These are phyloP conservation scores for Tetrastigma voinierianum DNA, from an alignment of 164 flowering plant genomes.

Conservation along the genomic window DNA sequence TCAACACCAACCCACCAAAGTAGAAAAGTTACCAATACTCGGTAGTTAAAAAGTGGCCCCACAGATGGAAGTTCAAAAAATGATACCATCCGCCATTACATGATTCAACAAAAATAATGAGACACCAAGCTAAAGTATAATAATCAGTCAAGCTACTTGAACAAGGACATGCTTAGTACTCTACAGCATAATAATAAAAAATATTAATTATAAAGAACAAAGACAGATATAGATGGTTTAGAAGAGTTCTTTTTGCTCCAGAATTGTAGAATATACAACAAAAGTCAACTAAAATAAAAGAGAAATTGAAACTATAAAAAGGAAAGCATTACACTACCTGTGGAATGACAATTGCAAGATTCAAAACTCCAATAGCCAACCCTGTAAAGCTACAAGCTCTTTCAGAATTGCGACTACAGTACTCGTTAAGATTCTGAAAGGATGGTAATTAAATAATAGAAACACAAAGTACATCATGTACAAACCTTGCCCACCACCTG, in stretches of 20 bases:
- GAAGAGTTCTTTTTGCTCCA: too few species aligned
- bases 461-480: constrained; percentile 1
- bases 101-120: background rate
- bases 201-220: too few species aligned
- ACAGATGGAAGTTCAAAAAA: background rate
- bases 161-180: too few species aligned
- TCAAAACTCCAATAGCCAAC: constrained; percentile 89
- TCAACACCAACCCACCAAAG: too few species aligned
- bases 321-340: constrained; percentile 50
- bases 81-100: background rate
- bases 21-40: too few species aligned
- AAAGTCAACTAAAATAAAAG: background rate
- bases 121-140: background rate
- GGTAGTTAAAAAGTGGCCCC: too few species aligned
- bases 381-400: constrained; percentile 44
- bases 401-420: constrained; percentile 8
- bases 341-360: constrained; percentile 91
- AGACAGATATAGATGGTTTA: too few species aligned
- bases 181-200: too few species aligned
- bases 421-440: background rate
- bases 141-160: background rate
- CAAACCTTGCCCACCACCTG: constrained; percentile 98
- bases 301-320: background rate
- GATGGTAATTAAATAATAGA: constrained; percentile 7
- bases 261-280: background rate